Percentiles rank a stretch among this genome's conserved stretches.
phyloP scores from a whole-genome alignment of 164 flowering plant genomes.

The Vitis rupestris region DNA sequence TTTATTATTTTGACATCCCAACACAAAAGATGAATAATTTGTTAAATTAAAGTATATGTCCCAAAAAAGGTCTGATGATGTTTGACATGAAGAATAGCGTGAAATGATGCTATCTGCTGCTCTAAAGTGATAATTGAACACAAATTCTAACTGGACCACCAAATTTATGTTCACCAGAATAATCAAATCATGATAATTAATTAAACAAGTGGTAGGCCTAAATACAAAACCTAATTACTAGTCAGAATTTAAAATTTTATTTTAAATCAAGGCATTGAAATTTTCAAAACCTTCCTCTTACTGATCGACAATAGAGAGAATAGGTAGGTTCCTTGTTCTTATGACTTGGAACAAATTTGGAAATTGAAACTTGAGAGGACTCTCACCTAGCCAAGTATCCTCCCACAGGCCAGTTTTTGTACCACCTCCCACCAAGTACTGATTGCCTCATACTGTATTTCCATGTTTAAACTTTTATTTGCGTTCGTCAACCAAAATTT shows the following conservation, averaged over 20 bases:
- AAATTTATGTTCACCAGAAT: background rate
- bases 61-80: background rate
- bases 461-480: no score
- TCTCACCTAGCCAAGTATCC: no score
- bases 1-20: background rate
- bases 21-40: background rate
- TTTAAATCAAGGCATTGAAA: background rate
- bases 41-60: background rate
- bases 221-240: background rate
- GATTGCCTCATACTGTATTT: no score
- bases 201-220: background rate
- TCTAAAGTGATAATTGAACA: background rate
- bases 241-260: background rate
- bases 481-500: no score
- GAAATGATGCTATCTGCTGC: background rate
- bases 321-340: no score
- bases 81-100: background rate
- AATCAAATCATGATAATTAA: background rate
- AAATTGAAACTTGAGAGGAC: no score
- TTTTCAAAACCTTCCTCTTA: no score
- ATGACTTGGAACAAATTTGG: no score
- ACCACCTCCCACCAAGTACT: no score
- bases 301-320: no score
- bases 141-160: no score
- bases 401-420: no score